Evolutionary conservation across 2,329 filamentous ascomycete genomes (phyloP), one percentile per base, ranked within the genome.

Genomic region (Colletotrichum trifolii): DNA sequence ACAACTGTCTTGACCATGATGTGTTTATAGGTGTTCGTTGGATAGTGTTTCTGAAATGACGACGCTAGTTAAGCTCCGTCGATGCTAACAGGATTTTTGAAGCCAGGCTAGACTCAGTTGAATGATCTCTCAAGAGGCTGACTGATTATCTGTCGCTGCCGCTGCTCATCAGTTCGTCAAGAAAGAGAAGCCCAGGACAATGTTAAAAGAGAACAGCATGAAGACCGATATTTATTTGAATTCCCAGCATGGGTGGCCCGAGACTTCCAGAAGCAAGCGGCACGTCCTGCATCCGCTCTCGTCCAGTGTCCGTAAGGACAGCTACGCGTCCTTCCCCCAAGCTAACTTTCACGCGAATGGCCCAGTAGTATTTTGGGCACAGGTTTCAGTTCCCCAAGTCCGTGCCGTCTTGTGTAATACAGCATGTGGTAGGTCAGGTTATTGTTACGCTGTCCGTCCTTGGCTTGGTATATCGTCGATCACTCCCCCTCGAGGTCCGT

Each of bases 1-100:
- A 87, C 79, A 43, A 88, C 78, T 5, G 82, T 87, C 70, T 84
- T 82, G 36, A 78, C 73, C 82, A 85, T 86, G 43, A 73, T 69
- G 58, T 46, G 40, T 57, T 8, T 39, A 4, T 35, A 10, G 8
- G 15, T 46, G 15, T 17, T 39, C n/a, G 8, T 49, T 8, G 15
- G 8, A 15, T 15, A 8, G 6, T 25, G 25, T 6, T 13, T 42
- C 17, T 17, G 17, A 17, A 17, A 4, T 34, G 25, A 34, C 11
- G 43, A 9, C 17, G 25, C 35, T 10, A 6, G 17, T 34, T 10
- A 35, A 35, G 46, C 11, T 45, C 25, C 25, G 25, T 25, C 25
- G 25, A 25, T 25, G 25, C 25, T 25, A 25, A 25, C 25, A 25
- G 25, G 25, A 4, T 3, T 25, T 25, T 25, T 25, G 25, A 25